These are phyloP conservation scores for Colletotrichum spinosum DNA, from an alignment of 2,329 filamentous ascomycete species.

Conservation along the genomic window DNA sequence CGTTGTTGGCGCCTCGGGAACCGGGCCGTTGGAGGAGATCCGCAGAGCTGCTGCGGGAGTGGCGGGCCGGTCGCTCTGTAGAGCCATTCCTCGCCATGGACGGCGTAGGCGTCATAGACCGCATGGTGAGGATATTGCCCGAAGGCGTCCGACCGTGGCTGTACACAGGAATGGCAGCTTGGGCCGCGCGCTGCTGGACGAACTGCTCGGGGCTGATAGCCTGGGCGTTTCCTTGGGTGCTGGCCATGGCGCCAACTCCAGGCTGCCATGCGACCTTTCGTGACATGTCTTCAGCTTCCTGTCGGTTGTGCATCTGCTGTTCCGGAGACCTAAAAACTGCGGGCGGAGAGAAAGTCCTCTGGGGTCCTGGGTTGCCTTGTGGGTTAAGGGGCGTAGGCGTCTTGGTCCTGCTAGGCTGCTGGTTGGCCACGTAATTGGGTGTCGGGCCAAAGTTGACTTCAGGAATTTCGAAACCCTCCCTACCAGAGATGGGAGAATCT, in stretches of 20 bases:
- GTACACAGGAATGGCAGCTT: constrained; percentile 50
- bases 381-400: constrained; percentile 42
- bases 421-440: constrained; percentile 67
- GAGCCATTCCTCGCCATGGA: constrained; percentile 55
- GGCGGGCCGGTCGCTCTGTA: constrained; percentile 51
- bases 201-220: constrained; percentile 82
- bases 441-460: constrained; percentile 89
- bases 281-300: constrained; percentile 63
- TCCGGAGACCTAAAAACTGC: constrained; percentile 41
- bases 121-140: constrained; percentile 57
- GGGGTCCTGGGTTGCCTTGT: constrained; percentile 39
- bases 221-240: constrained; percentile 47
- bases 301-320: constrained; percentile 52
- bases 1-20: constrained; percentile 68
- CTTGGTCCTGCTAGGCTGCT: constrained; percentile 46
- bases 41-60: constrained; percentile 61
- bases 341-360: constrained; percentile 49
- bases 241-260: constrained; percentile 61
- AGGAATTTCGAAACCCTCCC: constrained; percentile 68
- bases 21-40: constrained; percentile 63
- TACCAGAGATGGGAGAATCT: constrained; percentile 42
- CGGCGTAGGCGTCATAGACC: constrained; percentile 56
- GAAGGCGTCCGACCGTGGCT: constrained; percentile 71
- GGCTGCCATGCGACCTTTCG: constrained; percentile 86
- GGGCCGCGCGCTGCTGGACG: constrained; percentile 78